These are phyloP conservation scores for Phialemoniopsis sp. DNA, from an alignment of 2,329 filamentous ascomycete genomes.

Conservation along the genomic window DNA sequence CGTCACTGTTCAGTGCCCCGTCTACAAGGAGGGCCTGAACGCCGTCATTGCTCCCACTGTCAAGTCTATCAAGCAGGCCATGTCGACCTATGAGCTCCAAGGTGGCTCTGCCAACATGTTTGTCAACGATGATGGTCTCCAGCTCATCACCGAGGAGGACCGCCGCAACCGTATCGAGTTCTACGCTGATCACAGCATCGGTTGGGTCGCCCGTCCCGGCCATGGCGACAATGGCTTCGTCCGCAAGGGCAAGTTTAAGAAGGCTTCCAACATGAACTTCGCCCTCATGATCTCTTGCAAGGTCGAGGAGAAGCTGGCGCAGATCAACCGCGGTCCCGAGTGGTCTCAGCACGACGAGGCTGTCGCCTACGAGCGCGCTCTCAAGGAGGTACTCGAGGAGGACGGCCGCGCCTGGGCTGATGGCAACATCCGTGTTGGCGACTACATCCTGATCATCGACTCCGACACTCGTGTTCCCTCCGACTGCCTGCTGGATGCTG, in stretches of 20 bases:
- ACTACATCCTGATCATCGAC: slow-evolving; percentile 48
- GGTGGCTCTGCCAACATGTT: slow-evolving; percentile 67
- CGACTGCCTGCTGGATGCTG: slow-evolving; percentile 66
- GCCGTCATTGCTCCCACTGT: slow-evolving; percentile 51
- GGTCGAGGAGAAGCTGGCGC: slow-evolving; percentile 48
- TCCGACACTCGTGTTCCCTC: slow-evolving; percentile 59
- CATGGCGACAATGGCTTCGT: slow-evolving; percentile 47
- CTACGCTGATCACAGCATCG: slow-evolving; percentile 54
- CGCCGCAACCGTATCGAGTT: slow-evolving; percentile 46
- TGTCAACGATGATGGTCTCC: slow-evolving; percentile 66
- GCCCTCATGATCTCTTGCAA: slow-evolving; percentile 49
- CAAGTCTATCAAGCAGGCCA: slow-evolving; percentile 50
- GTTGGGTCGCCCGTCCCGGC: slow-evolving; percentile 47
- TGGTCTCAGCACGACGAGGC: slow-evolving; percentile 35
- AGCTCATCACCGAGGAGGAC: slow-evolving; percentile 48
- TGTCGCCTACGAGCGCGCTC: slow-evolving; percentile 37
- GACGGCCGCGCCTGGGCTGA: slow-evolving; percentile 52
- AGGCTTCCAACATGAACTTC: slow-evolving; percentile 67
- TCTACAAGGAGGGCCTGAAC: slow-evolving; percentile 43
- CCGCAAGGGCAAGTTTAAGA: slow-evolving; percentile 59
- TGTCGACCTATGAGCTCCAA: slow-evolving; percentile 54
- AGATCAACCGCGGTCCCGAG: slow-evolving; percentile 29
- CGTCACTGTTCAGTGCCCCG: slow-evolving; percentile 49
- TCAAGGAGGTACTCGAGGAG: slow-evolving; percentile 40
- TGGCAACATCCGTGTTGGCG: slow-evolving; percentile 51